Percentiles rank a stretch among this genome's conserved stretches.
phyloP scores from a whole-genome alignment of 2,329 filamentous ascomycete species.

The Talaromyces amestolkiae region DNA sequence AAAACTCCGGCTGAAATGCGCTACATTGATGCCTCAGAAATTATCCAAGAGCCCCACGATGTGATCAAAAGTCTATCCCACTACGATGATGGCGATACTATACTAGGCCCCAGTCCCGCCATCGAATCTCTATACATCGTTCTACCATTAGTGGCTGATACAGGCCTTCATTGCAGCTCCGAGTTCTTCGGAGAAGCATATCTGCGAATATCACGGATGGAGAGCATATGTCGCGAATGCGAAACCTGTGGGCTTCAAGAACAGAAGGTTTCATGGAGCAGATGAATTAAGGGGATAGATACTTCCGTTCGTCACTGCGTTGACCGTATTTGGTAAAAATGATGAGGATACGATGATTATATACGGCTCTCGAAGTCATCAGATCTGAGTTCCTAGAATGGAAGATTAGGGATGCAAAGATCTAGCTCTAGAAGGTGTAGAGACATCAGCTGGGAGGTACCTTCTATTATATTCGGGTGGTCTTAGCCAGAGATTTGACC shows the following conservation, averaged over 20 bases:
- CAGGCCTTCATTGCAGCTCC: no score
- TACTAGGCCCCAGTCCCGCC: background rate
- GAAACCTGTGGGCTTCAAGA: background rate
- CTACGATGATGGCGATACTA: background rate
- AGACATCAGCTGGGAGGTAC: background rate
- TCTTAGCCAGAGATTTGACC: background rate
- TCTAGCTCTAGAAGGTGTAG: background rate
- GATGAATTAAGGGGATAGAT: background rate
- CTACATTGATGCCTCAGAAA: slow-evolving; percentile 23
- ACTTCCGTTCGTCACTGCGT: background rate
- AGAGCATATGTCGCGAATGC: background rate
- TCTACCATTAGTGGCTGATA: background rate
- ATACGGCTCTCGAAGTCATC: background rate
- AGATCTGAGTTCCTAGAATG: background rate
- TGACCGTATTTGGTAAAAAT: background rate
- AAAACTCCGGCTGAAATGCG: slow-evolving; percentile 29
- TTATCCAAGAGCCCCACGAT: slow-evolving; percentile 11
- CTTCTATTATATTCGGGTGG: background rate
- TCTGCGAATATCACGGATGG: background rate
- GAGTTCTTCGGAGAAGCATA: background rate
- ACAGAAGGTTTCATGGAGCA: background rate
- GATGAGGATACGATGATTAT: background rate
- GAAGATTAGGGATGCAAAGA: background rate
- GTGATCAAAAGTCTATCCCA: background rate
- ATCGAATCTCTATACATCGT: background rate